phyloP scores from a whole-genome alignment of 202 grass and related monocot genomes.

The Carex arenaria region DNA sequence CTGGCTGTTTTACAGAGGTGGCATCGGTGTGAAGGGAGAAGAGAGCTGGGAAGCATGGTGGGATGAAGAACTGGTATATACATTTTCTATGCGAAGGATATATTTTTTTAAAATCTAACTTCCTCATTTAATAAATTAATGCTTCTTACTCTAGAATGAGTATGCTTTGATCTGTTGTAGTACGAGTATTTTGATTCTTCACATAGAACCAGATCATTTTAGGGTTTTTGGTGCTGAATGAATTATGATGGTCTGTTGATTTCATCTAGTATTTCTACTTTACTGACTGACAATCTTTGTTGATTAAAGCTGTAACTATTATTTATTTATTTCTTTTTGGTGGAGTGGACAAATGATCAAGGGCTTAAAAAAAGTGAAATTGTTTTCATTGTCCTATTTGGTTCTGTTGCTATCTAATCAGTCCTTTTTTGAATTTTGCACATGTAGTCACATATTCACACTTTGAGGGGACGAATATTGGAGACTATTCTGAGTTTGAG shows the following conservation, averaged over 20 bases:
- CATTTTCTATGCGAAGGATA: not conserved
- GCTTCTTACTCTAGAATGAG: not conserved
- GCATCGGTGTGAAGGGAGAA: conserved; percentile 97
- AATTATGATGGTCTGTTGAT: not conserved
- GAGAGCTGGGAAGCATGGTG: conserved; percentile 99
- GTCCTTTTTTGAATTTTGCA: conserved; percentile 13
- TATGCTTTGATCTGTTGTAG: not conserved
- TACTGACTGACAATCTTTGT: not conserved
- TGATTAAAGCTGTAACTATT: not conserved
- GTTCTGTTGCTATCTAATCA: conserved; percentile 6
- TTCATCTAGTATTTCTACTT: not conserved
- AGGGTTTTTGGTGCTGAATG: not conserved
- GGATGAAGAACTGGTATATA: conserved; percentile 93
- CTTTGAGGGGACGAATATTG: conserved; percentile 68
- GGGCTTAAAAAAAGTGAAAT: not conserved
- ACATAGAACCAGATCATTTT: not conserved
- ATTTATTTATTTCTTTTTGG: not conserved
- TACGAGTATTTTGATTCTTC: not conserved
- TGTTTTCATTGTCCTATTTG: not conserved
- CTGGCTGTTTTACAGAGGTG: conserved; percentile 94
- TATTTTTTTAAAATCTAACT: not conserved
- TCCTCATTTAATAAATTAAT: not conserved
- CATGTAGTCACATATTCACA: conserved; percentile 80
- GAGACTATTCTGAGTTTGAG: conserved; percentile 77
- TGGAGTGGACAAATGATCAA: not conserved